Evolutionary conservation across 352 stramenopile genomes (phyloP).

Genomic region (Globisporangium canariense): DNA sequence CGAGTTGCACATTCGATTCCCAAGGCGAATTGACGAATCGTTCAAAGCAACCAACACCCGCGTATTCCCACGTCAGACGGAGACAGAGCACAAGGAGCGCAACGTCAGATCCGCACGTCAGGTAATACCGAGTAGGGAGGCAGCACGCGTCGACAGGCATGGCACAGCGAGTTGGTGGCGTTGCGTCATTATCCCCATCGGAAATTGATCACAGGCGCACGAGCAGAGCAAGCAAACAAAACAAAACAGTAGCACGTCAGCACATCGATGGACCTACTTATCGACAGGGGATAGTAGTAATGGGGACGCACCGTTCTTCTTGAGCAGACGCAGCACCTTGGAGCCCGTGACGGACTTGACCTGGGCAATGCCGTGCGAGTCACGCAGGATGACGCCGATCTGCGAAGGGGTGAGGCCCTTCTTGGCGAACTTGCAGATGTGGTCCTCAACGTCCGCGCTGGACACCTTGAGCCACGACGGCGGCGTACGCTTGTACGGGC

Average conservation of each 20-base stretch:
- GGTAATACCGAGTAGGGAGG: slow-evolving; percentile 71
- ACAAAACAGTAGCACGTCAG: slow-evolving; percentile 28
- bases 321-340: slow-evolving; percentile 99
- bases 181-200: background rate
- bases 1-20: slow-evolving; percentile 3
- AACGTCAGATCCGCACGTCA: slow-evolving; percentile 69
- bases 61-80: slow-evolving; percentile 83
- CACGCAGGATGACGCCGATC: slow-evolving; percentile 99
- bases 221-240: slow-evolving; percentile 5
- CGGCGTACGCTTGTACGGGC: slow-evolving; percentile 98
- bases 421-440: slow-evolving; percentile 99
- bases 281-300: background rate
- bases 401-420: slow-evolving; percentile 96
- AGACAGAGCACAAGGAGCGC: slow-evolving; percentile 33
- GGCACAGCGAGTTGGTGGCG: background rate
- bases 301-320: slow-evolving; percentile 93
- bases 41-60: slow-evolving; percentile 35
- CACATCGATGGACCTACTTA: background rate
- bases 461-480: slow-evolving; percentile 98
- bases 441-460: slow-evolving; percentile 95
- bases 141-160: background rate
- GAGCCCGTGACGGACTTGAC: slow-evolving; percentile 98
- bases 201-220: background rate
- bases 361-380: slow-evolving; percentile 99
- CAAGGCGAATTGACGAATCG: background rate